Evolutionary conservation across 2,329 filamentous ascomycete genomes (phyloP).

Genomic region (Hypoxylon sp.): DNA sequence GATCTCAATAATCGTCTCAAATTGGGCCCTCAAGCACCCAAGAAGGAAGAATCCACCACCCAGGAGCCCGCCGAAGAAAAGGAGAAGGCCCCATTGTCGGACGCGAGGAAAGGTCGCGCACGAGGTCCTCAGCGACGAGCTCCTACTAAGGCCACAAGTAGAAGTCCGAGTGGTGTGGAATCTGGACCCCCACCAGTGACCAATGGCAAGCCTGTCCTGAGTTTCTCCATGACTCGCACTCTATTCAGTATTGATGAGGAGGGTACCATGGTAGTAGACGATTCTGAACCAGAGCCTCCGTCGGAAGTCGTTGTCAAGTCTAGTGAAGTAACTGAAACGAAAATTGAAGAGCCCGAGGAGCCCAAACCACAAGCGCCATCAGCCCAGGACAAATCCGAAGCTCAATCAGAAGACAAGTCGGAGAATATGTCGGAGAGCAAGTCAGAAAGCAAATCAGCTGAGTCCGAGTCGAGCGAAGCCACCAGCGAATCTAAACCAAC

Average conservation of each 20-base stretch:
- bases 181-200: constrained; percentile 52
- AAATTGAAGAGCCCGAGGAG: constrained; percentile 28
- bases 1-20: constrained; percentile 92
- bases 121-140: constrained; percentile 87
- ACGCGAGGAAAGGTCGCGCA: constrained; percentile 92
- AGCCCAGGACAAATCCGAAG: constrained; percentile 26
- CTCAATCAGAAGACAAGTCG: constrained; percentile 9
- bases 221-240: constrained; percentile 64
- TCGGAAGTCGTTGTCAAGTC: constrained; percentile 34
- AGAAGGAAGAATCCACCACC: constrained; percentile 76
- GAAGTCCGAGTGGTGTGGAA: constrained; percentile 54
- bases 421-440: constrained; percentile 18
- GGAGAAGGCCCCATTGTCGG: constrained; percentile 84
- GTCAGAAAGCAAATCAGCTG: constrained; percentile 10
- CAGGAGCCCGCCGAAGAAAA: constrained; percentile 70
- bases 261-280: constrained; percentile 61
- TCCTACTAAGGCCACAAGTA: constrained; percentile 64
- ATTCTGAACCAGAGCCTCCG: constrained; percentile 34
- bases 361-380: constrained; percentile 16
- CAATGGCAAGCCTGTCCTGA: constrained; percentile 58
- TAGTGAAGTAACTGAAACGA: constrained; percentile 20
- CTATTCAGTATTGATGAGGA: constrained; percentile 69
- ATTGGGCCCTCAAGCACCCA: constrained; percentile 84
- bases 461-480: constrained; percentile 31
- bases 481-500: constrained; percentile 34